These are phyloP conservation scores for Sphagnum fallax DNA, from an alignment of 228 moss, liverwort and hornwort species.

Conservation along the genomic window DNA sequence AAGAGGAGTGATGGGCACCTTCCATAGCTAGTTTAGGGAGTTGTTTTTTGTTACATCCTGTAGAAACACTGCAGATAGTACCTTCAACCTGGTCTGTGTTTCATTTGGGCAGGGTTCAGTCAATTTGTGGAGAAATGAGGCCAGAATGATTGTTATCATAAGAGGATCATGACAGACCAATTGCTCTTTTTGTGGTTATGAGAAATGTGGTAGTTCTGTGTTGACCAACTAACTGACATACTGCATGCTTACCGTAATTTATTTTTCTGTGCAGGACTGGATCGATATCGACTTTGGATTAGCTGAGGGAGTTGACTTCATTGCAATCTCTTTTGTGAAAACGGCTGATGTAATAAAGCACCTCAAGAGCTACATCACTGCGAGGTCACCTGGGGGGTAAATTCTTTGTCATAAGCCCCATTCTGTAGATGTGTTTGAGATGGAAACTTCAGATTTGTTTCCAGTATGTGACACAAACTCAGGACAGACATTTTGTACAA, in stretches of 20 bases:
- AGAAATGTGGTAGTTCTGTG: too few relatives aligned
- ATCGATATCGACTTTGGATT: conserved; percentile 98
- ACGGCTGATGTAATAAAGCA: conserved; percentile 95
- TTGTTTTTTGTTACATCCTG: background rate
- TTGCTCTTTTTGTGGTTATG: too few relatives aligned
- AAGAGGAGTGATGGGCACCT: too few relatives aligned
- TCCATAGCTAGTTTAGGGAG: background rate
- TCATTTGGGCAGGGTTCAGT: too few relatives aligned
- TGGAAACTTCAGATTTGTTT: background rate
- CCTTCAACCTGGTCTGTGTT: too few relatives aligned
- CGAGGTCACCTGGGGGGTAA: conserved; percentile 77
- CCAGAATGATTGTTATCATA: too few relatives aligned
- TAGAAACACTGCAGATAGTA: background rate
- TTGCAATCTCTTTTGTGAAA: conserved; percentile 91
- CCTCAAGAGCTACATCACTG: conserved; percentile 86
- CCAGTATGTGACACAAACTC: background rate
- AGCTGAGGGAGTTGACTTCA: conserved; percentile 94
- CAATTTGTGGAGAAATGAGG: too few relatives aligned
- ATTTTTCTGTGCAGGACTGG: conserved; percentile 63
- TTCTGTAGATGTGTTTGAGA: background rate
- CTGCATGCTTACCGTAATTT: too few relatives aligned
- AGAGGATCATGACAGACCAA: too few relatives aligned
- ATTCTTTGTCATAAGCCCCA: background rate
- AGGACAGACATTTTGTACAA: too few relatives aligned
- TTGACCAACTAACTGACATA: too few relatives aligned